phyloP scores from a whole-genome alignment of 495 filamentous ascomycete species.

The Penicillium manginii region DNA sequence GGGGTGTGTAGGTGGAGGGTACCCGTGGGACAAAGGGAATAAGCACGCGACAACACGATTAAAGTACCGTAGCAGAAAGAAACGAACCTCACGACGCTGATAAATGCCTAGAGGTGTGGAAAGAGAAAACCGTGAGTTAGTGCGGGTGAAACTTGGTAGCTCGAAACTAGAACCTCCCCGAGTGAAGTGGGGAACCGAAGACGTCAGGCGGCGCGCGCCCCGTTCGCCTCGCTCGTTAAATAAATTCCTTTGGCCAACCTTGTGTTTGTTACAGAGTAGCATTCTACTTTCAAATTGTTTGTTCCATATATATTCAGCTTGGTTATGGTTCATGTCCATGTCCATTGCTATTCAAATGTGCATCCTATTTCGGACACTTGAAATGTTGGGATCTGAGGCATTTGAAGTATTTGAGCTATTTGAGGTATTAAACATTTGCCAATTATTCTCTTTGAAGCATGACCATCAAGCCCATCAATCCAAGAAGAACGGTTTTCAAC shows the following conservation, averaged over 20 bases:
- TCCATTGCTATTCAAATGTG: neutral
- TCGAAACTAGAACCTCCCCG: slow-evolving; percentile 22
- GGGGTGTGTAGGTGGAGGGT: slow-evolving; percentile 16
- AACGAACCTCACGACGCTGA: slow-evolving; percentile 21
- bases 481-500: slow-evolving; percentile 93
- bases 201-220: slow-evolving; percentile 27
- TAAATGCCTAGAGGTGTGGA: neutral
- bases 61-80: slow-evolving; percentile 37
- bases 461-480: slow-evolving; percentile 93
- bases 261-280: neutral
- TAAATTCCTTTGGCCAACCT: neutral
- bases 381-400: neutral
- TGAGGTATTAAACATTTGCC: neutral
- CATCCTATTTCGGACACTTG: neutral
- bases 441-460: slow-evolving; percentile 83
- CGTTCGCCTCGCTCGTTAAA: too few species aligned
- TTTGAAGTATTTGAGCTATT: neutral
- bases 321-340: too few species aligned
- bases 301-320: neutral
- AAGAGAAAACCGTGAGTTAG: slow-evolving; percentile 36
- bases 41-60: slow-evolving; percentile 9
- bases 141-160: slow-evolving; percentile 11
- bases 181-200: slow-evolving; percentile 26
- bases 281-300: neutral
- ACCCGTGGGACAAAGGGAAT: slow-evolving; percentile 1